Evolutionary conservation across 2,329 filamentous ascomycete species (phyloP).

Genomic region (Xylariaceae sp.): DNA sequence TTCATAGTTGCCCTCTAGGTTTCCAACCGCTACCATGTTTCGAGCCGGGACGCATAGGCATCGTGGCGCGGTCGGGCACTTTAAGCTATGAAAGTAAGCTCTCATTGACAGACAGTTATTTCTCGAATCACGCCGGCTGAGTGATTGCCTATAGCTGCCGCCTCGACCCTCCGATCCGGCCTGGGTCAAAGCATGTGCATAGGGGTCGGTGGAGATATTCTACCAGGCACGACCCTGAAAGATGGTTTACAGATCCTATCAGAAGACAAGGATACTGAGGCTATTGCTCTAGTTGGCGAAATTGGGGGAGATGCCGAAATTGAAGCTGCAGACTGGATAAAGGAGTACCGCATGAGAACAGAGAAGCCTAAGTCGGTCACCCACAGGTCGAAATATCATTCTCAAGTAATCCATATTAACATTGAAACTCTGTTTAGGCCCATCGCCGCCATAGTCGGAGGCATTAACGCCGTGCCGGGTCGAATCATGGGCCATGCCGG

Average conservation of each 20-base stretch:
- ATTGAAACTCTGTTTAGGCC: conserved; percentile 53
- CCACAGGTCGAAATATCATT: not conserved
- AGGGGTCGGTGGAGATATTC: conserved; percentile 74
- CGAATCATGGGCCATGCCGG: conserved; percentile 82
- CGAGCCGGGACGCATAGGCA: conserved; percentile 69
- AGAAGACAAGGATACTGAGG: conserved; percentile 70
- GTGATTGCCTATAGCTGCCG: conserved; percentile 57
- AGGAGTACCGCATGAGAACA: conserved; percentile 63
- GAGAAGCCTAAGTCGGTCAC: conserved; percentile 65
- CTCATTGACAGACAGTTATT: not conserved
- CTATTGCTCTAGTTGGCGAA: conserved; percentile 75
- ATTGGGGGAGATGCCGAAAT: conserved; percentile 73
- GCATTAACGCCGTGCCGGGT: conserved; percentile 66
- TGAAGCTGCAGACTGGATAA: conserved; percentile 76
- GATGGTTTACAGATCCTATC: conserved; percentile 73
- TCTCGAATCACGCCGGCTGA: conserved; percentile 9
- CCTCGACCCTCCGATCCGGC: conserved; percentile 70
- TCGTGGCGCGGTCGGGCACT: conserved; percentile 76
- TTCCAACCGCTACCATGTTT: conserved; percentile 81
- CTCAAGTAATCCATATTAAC: not conserved
- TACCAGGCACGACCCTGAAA: conserved; percentile 75
- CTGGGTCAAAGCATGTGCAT: conserved; percentile 76
- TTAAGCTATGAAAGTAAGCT: conserved; percentile 67
- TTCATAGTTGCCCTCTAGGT: conserved; percentile 46
- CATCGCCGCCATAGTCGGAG: conserved; percentile 74